Evolutionary conservation across 306 rosid genomes (phyloP).

Genomic region (Senna siamea): DNA sequence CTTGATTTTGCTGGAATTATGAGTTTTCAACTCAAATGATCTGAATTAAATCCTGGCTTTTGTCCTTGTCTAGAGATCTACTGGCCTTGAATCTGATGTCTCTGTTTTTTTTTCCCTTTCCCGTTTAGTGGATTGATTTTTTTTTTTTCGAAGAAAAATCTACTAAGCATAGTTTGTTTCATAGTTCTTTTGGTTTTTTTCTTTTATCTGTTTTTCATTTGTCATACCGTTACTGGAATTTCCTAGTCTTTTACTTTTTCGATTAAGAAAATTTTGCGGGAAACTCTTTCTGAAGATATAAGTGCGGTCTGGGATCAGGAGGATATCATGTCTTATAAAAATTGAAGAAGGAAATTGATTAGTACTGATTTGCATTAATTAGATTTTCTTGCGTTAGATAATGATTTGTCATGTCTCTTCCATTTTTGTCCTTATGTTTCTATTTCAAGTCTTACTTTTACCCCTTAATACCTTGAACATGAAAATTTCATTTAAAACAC

Average conservation of each 20-base stretch:
- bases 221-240: not conserved
- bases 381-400: constrained; percentile 7
- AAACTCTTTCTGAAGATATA: not conserved
- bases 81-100: not conserved
- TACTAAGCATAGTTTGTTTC: not conserved
- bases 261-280: not conserved
- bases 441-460: constrained; percentile 22
- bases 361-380: not conserved
- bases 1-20: constrained; percentile 4
- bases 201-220: not conserved
- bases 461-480: constrained; percentile 6
- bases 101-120: not conserved
- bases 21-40: not conserved
- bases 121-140: not conserved
- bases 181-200: not conserved
- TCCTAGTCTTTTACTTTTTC: not conserved
- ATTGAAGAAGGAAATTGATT: not conserved
- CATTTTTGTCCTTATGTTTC: constrained; percentile 33
- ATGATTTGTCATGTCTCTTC: constrained; percentile 3
- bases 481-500: not conserved
- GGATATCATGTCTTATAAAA: not conserved
- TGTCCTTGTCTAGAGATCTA: not conserved
- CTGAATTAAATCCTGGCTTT: not conserved
- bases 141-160: not conserved
- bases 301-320: not conserved